A percentile compares a stretch with the other conserved stretches of the same genome.
Evolutionary conservation across 306 rosid species (phyloP).

Genomic region (Quercus parvula): DNA sequence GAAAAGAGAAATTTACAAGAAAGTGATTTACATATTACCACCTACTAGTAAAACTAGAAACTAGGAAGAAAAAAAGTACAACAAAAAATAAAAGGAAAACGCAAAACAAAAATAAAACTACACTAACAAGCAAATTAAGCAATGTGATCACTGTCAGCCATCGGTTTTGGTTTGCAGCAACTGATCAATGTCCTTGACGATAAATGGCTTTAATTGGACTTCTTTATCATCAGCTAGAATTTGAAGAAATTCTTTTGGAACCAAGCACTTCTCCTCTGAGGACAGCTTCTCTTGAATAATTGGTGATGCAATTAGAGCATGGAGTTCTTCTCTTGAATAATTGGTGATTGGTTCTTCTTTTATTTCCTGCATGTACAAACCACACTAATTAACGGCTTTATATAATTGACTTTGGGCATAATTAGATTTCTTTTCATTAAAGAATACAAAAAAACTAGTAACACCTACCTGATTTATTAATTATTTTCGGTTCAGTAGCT

Average conservation of each 20-base stretch:
- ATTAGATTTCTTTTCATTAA: no score
- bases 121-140: no score
- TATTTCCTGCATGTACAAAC: not conserved
- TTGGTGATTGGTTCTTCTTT: constrained; percentile 29
- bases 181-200: constrained; percentile 16
- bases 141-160: not conserved
- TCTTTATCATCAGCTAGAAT: constrained; percentile 16
- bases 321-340: constrained; percentile 41
- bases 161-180: not conserved
- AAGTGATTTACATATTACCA: not conserved
- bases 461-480: no score
- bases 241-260: constrained; percentile 24
- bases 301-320: constrained; percentile 26
- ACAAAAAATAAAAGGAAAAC: not conserved
- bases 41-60: not conserved
- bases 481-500: no score
- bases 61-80: not conserved
- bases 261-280: constrained; percentile 45
- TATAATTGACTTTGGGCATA: no score
- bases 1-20: not conserved
- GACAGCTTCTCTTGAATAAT: constrained; percentile 43
- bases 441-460: no score
- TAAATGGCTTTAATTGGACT: constrained; percentile 14
- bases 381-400: no score
- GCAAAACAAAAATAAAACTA: not conserved